Evolutionary conservation across 352 stramenopile species (phyloP).

Genomic region (Pythium biforme): DNA sequence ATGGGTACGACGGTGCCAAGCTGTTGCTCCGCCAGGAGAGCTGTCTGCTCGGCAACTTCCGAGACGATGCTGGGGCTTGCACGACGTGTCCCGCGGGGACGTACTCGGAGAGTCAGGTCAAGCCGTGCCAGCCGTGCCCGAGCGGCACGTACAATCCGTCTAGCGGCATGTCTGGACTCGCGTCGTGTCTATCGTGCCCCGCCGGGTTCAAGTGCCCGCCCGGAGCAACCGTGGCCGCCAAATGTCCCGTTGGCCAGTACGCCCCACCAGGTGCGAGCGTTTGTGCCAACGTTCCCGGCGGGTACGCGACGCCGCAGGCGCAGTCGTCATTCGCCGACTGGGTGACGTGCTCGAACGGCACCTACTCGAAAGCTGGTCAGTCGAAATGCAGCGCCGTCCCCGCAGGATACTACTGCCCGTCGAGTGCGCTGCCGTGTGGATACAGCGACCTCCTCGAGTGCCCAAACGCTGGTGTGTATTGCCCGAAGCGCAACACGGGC

Average conservation of each 20-base stretch:
- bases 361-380: slow-evolving; percentile 53
- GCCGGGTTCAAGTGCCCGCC: slow-evolving; percentile 38
- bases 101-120: slow-evolving; percentile 35
- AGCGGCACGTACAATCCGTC: slow-evolving; percentile 48
- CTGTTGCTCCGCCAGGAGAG: slow-evolving; percentile 47
- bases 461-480: slow-evolving; percentile 42
- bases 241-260: slow-evolving; percentile 44
- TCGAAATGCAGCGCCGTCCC: slow-evolving; percentile 40
- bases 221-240: slow-evolving; percentile 23
- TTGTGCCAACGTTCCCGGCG: slow-evolving; percentile 41
- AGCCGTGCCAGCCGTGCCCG: slow-evolving; percentile 36
- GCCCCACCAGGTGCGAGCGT: slow-evolving; percentile 28
- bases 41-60: slow-evolving; percentile 33
- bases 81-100: slow-evolving; percentile 37
- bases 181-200: slow-evolving; percentile 43
- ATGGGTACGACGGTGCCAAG: slow-evolving; percentile 45
- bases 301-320: slow-evolving; percentile 33
- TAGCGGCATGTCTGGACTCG: slow-evolving; percentile 20
- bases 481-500: slow-evolving; percentile 38
- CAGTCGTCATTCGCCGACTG: slow-evolving; percentile 37
- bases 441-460: slow-evolving; percentile 41
- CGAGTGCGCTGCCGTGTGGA: slow-evolving; percentile 28
- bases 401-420: slow-evolving; percentile 43
- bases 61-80: slow-evolving; percentile 27
- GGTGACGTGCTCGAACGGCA: slow-evolving; percentile 43